Conservation (phyloP, 805 yeast genomes). For the Lipomyces yamadae region DNA sequence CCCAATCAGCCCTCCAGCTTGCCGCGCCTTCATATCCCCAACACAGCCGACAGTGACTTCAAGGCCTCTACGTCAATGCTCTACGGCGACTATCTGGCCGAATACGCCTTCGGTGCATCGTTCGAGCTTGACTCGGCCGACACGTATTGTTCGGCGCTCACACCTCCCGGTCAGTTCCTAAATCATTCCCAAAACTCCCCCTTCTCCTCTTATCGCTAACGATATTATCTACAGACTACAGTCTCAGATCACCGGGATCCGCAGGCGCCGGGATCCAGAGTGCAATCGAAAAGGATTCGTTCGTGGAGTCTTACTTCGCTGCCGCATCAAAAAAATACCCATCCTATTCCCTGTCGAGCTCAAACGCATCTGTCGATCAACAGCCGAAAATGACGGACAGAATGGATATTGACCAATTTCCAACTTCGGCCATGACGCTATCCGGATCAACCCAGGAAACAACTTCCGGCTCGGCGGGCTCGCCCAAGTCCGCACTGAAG, state of each 20-base stretch:
- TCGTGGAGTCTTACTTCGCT: constrained; percentile 12
- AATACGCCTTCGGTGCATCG: constrained; percentile 4
- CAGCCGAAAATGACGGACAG: background rate
- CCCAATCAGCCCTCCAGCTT: background rate
- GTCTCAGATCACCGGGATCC: constrained; percentile 2
- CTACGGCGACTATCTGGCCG: constrained; percentile 11
- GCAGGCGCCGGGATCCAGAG: background rate
- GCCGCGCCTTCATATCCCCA: constrained; percentile 10
- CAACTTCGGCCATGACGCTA: background rate
- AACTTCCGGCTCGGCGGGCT: background rate
- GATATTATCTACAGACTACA: background rate
- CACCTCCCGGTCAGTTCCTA: constrained; percentile 3
- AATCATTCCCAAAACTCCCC: background rate
- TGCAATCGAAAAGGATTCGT: constrained; percentile 8
- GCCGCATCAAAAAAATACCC: constrained; percentile 1
- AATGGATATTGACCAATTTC: constrained; percentile 3
- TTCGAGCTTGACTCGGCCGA: constrained; percentile 8
- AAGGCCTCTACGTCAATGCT: constrained; percentile 1
- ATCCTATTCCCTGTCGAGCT: background rate
- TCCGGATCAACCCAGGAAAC: background rate
- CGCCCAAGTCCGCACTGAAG: background rate
- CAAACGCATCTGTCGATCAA: background rate
- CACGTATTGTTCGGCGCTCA: background rate
- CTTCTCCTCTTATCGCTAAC: background rate
- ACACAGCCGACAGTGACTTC: constrained; percentile 7